Evolutionary conservation across 2,329 filamentous ascomycete species (phyloP), one percentile per base, ranked within the genome.

Genomic region (Fusarium nurragi): DNA sequence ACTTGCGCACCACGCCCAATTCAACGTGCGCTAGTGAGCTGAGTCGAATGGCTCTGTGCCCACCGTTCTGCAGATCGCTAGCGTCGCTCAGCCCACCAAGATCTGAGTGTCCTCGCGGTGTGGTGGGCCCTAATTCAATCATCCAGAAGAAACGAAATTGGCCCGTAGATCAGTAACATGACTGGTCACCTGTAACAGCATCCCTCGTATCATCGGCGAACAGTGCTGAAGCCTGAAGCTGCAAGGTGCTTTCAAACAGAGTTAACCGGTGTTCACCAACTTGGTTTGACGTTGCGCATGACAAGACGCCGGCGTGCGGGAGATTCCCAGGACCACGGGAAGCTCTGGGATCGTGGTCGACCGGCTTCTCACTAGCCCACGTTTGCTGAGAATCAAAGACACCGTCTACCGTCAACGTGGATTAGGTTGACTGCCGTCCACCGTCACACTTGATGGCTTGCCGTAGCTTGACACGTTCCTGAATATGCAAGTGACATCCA

Each of bases 391-490:
- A 54, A 67, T 65, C 56, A 67, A 57, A 67, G 66, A 72, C 67
- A 68, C 71, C 61, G 62, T 65, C 68, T 65, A 67, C 71, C 61
- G 62, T 65, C 68, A 61, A 61, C 51, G 46, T 58, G 60, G 59
- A 54, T 64, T 72, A 72, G 65, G 49, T 50, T 44, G 61, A 72
- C 69, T 68, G 66, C 70, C 70, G 68, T 64, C 64, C 54, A 68
- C 67, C 54, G 59, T 70, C 70, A 66, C 54, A 61, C 45, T 62
- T 47, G 50, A 72, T 71, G 69, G 71, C 71, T 73, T 73, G 70
- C 70, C 61, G 65, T 73, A 73, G 71, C 58, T 60, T 72, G 52
- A 65, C 71, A 69, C 70, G 71, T 73, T 73, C 71, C 71, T 73
- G 71, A 60, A 71, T 60, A 60, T 71, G 65, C 64, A 64, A 68